Evolutionary conservation across 2,329 filamentous ascomycete species (phyloP), one percentile per base, ranked within the genome.

Genomic region (Alternaria rosae): DNA sequence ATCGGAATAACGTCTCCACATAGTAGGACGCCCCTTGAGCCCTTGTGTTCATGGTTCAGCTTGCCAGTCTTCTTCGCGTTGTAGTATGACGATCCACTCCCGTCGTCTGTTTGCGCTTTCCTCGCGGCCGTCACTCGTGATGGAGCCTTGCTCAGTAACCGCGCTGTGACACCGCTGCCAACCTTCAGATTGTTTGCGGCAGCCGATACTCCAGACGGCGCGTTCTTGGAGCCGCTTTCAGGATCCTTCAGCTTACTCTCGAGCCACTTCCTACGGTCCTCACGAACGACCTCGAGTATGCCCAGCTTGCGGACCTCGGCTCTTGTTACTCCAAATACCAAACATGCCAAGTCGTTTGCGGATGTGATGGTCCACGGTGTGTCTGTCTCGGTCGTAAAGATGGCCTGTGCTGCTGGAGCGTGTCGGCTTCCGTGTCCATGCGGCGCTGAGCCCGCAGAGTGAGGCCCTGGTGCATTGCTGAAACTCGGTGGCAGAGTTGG

Each of bases 1-100:
- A 99, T 99, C 0, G 95, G 95, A 17, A 99, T 93, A n/a, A 99
- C 94, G 77, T 99, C 95, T 44, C 95, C 95, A 70, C 95, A 99
- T 1, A 99, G 85, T 54, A 99, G 80, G 25, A 99, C 95, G 4
- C 94, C 94, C 70, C 93, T 87, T 23, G 93, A 96, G 67, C 92
- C 93, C 71, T 87, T 91, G 68, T 86, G 88, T 54, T 88, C 85
- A 71, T 94, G 91, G 69, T 93, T 85, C 32, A 82, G 67, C 86
- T 70, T 83, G n/a, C 88, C 82, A 10, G 69, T 69, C 56, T 72
- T 73, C 76, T 89, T 88, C 43, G 85, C 74, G 68, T 82, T 81
- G 64, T 81, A 78, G 58, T 73, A 73, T 6, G 80, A 82, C 6
- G 82, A 82, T 6, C 81, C 82, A 55, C 84, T 85, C 7, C 87